Evolutionary conservation across 768 basidiomycete species (phyloP).

Genomic region (Psilocybe tampanensis): DNA sequence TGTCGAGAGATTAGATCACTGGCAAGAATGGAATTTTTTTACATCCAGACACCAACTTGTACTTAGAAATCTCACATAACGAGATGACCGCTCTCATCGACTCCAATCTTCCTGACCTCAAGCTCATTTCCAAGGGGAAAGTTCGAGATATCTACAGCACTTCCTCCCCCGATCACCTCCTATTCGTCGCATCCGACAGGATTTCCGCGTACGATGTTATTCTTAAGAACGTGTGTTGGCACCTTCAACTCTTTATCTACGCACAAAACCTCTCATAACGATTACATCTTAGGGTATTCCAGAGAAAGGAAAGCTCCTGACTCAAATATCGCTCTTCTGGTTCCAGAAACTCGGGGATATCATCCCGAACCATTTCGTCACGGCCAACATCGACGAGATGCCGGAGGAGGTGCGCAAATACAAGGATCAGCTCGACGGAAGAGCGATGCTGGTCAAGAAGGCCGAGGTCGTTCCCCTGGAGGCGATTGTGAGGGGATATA

Average conservation of each 20-base stretch:
- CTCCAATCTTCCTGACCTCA: slow-evolving; percentile 62
- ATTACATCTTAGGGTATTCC: slow-evolving; percentile 79
- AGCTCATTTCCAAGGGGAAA: slow-evolving; percentile 86
- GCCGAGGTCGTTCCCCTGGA: no score
- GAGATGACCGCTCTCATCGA: slow-evolving; percentile 44
- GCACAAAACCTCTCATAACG: not conserved
- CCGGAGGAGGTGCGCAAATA: no score
- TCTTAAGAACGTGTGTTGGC: slow-evolving; percentile 77
- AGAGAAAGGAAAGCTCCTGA: slow-evolving; percentile 88
- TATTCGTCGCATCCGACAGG: slow-evolving; percentile 95
- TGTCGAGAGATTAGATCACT: no score
- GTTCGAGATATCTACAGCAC: slow-evolving; percentile 93
- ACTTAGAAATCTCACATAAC: no score
- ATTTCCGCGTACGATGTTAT: slow-evolving; percentile 98
- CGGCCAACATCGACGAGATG: slow-evolving; percentile 67
- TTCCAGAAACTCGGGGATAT: slow-evolving; percentile 80
- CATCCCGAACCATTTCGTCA: slow-evolving; percentile 90
- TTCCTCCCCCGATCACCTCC: slow-evolving; percentile 68
- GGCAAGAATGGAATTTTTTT: no score
- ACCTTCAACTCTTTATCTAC: no score
- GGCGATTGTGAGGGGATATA: no score
- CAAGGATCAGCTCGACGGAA: no score
- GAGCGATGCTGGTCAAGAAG: no score
- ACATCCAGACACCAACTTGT: no score
- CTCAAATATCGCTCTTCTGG: slow-evolving; percentile 93